Evolutionary conservation across 2,329 filamentous ascomycete species (phyloP).

Genomic region (Ophiocordyceps unilateralis): DNA sequence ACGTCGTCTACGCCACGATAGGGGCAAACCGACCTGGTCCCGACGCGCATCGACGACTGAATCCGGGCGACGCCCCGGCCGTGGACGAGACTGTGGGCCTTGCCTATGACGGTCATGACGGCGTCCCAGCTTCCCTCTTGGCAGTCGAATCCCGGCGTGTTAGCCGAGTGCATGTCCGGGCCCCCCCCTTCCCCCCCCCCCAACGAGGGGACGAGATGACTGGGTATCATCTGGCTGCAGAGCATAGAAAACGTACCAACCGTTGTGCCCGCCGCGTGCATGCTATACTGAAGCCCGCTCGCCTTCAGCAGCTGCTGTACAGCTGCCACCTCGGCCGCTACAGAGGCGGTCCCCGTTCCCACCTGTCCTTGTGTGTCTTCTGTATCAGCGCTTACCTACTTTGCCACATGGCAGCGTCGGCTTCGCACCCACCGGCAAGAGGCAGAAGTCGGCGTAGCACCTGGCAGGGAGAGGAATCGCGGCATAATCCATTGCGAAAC

Average conservation of each 20-base stretch:
- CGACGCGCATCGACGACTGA: slow-evolving; percentile 76
- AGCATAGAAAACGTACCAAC: slow-evolving; percentile 44
- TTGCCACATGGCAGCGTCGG: too few relatives aligned
- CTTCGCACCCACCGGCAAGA: slow-evolving; percentile 49
- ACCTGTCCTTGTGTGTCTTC: slow-evolving; percentile 43
- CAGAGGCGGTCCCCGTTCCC: slow-evolving; percentile 60
- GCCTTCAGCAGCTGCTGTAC: slow-evolving; percentile 73
- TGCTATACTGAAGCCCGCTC: slow-evolving; percentile 65
- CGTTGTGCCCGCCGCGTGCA: slow-evolving; percentile 91
- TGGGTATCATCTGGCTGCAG: too few relatives aligned
- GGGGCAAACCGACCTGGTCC: slow-evolving; percentile 56
- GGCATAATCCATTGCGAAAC: slow-evolving; percentile 26
- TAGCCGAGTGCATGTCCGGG: too few relatives aligned
- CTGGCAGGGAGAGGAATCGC: slow-evolving; percentile 46
- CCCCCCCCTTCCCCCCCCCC: too few relatives aligned
- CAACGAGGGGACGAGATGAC: too few relatives aligned
- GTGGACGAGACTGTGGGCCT: slow-evolving; percentile 66
- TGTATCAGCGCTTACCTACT: too few relatives aligned
- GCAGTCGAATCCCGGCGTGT: too few relatives aligned
- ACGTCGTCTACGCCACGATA: too few relatives aligned
- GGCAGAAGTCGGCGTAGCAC: slow-evolving; percentile 81
- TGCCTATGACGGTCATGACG: slow-evolving; percentile 72
- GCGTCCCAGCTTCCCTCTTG: slow-evolving; percentile 82
- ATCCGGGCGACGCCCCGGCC: slow-evolving; percentile 62
- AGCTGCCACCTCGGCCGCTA: slow-evolving; percentile 70